These are phyloP conservation scores for Stevia rebaudiana DNA, from an alignment of 140 eudicot species.

Conservation along the genomic window DNA sequence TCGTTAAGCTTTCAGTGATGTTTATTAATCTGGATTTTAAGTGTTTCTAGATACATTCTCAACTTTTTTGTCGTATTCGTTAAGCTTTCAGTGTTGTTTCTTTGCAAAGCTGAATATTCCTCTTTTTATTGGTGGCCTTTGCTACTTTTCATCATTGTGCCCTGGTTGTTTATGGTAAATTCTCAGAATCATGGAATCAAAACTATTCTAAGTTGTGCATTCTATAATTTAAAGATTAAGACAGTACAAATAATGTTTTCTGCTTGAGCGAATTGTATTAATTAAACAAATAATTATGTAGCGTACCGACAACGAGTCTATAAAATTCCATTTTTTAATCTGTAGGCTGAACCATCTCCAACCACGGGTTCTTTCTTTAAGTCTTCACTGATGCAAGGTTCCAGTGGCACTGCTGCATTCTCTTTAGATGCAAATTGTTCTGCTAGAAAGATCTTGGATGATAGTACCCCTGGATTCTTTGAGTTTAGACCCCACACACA, in stretches of 20 bases:
- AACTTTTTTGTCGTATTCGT: constrained; percentile 9
- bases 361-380: constrained; percentile 78
- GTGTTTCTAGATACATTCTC: constrained; percentile 16
- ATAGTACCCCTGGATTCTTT: constrained; percentile 50
- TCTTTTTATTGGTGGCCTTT: constrained; percentile 35
- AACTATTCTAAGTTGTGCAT: constrained; percentile 8
- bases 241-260: constrained; percentile 18
- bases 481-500: constrained; percentile 70
- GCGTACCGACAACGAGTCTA: constrained; percentile 2
- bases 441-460: constrained; percentile 32
- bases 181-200: constrained; percentile 28
- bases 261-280: constrained; percentile 12
- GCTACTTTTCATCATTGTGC: constrained; percentile 24
- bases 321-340: constrained; percentile 1
- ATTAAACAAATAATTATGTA: constrained; percentile 23
- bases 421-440: constrained; percentile 30
- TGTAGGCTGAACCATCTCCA: constrained; percentile 89
- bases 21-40: constrained; percentile 26
- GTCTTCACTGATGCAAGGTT: constrained; percentile 45
- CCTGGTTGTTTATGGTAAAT: constrained; percentile 27
- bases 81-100: constrained; percentile 44
- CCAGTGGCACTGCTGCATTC: constrained; percentile 31
- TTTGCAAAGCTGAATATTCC: constrained; percentile 43
- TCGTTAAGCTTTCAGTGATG: constrained; percentile 36
- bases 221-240: constrained; percentile 10